A percentile compares a stretch with the other conserved stretches of the same genome.
These are phyloP conservation scores for Actinidia polygama DNA, from an alignment of 179 eudicot species.

Conservation along the genomic window DNA sequence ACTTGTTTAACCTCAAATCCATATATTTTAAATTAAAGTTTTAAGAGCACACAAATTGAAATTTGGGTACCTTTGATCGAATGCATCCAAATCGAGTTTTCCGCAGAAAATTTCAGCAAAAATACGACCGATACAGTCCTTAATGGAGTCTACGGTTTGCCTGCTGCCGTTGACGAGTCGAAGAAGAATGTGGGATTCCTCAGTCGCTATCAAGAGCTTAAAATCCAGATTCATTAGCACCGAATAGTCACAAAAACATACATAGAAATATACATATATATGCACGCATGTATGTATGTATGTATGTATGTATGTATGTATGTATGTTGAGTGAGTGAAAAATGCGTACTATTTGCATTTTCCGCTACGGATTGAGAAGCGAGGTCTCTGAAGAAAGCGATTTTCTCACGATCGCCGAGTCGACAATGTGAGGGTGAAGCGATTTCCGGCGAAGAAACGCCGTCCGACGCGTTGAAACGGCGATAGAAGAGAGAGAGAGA, in stretches of 20 bases:
- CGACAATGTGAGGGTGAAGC: too few relatives aligned
- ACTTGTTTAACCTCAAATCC: background rate
- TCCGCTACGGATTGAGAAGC: too few relatives aligned
- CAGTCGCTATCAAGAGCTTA: slow-evolving; percentile 39
- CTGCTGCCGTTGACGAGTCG: slow-evolving; percentile 36
- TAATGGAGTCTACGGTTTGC: slow-evolving; percentile 36
- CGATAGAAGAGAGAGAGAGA: too few relatives aligned
- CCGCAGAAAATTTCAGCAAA: slow-evolving; percentile 31
- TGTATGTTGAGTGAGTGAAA: background rate
- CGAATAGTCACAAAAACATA: background rate
- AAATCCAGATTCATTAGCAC: slow-evolving; percentile 1
- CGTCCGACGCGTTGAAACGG: too few relatives aligned
- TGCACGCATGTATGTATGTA: too few relatives aligned
- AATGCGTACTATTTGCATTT: too few relatives aligned
- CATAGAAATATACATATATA: background rate
- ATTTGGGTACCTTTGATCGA: slow-evolving; percentile 28
- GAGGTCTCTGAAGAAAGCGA: too few relatives aligned
- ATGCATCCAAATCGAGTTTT: slow-evolving; percentile 22
- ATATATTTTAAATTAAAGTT: background rate
- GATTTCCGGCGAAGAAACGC: too few relatives aligned
- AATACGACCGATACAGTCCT: slow-evolving; percentile 29
- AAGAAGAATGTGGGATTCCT: slow-evolving; percentile 40
- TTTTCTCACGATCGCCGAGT: too few relatives aligned
- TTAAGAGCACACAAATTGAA: background rate
- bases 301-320: background rate